Base-by-base conservation (phyloP, 768 basidiomycete species). In the Wakefieldia striispora region DNA sequence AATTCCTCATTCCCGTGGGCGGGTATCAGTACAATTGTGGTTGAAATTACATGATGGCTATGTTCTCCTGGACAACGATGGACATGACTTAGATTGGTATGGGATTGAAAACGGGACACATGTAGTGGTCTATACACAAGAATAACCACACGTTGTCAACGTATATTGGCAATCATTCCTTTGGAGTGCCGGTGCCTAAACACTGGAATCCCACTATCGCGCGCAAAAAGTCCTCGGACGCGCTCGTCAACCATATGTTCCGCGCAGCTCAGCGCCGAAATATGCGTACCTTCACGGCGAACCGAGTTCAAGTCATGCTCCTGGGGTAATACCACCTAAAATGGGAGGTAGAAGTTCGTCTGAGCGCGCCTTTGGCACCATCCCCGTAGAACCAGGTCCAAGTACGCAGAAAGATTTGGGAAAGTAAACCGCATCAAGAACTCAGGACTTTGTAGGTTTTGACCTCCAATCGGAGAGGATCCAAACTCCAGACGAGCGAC, bases 71-170 rank as follows among this genome's bases (percentile, higher is more conserved):
- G 70, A 75, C 23, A 60, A 76, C 24, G 81, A 86, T 43, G 56
- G 63, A 12, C 77, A 76, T 47, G 76, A 82, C 45, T 63, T 91
- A 36, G 79, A 75, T 50, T 90, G 87, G 86, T 78, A 84, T 61
- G 88, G 90, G 6, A 61, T 91, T 33, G 86, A 89, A 49, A 75
- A 78, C 8, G 77, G 63, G 17, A 70, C 72, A 47, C 61, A 70
- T 49, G 57, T 79, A 23, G 52, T 61, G 20, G 56, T 72, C 31
- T 55, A 54, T 53, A 58, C 47, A 57, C 52, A 45, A 51, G 36
- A 54, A 48, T 56, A 13, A 53, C 16, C 7, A 16, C 6, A 33
- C 14, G 16, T 16, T 16, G 33, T 33, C 4, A 3, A 33, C 33
- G 11, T 53, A 21, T 45, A 40, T 20, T 39, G 11, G 20, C 26